phyloP scores from a whole-genome alignment of 805 yeast genomes.

The Metschnikowia gelsemii region DNA sequence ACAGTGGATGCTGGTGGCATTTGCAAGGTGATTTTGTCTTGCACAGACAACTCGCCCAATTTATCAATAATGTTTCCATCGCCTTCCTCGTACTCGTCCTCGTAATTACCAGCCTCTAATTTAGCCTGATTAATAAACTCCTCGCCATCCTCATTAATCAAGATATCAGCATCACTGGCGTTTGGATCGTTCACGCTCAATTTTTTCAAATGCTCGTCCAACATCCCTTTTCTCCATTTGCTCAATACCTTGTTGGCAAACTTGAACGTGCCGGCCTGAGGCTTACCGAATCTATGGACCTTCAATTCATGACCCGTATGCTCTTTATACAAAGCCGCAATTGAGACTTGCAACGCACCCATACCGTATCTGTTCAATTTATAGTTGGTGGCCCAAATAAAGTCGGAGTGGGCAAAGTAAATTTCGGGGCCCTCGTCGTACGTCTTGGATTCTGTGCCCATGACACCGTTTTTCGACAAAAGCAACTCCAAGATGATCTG shows the following conservation, averaged over 20 bases:
- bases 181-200: conserved; percentile 43
- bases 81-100: conserved; percentile 32
- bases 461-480: conserved; percentile 71
- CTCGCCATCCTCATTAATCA: conserved; percentile 45
- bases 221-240: conserved; percentile 74
- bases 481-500: conserved; percentile 83
- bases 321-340: conserved; percentile 80
- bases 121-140: conserved; percentile 44
- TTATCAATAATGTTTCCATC: conserved; percentile 28
- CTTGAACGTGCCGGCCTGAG: conserved; percentile 82
- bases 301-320: conserved; percentile 79
- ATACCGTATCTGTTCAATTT: conserved; percentile 82
- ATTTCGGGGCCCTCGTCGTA: conserved; percentile 77
- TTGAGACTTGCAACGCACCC: conserved; percentile 90
- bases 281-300: conserved; percentile 85
- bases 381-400: conserved; percentile 91
- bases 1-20: conserved; percentile 84
- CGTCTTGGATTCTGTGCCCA: conserved; percentile 77
- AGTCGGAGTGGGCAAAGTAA: conserved; percentile 88
- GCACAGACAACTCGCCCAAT: conserved; percentile 25
- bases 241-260: conserved; percentile 77
- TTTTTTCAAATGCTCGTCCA: conserved; percentile 69
- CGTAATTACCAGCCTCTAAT: conserved; percentile 35
- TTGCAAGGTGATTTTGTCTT: conserved; percentile 47
- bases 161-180: conserved; percentile 42